phyloP scores from a whole-genome alignment of 768 basidiomycete species.

The Tephrocybe sp. region DNA sequence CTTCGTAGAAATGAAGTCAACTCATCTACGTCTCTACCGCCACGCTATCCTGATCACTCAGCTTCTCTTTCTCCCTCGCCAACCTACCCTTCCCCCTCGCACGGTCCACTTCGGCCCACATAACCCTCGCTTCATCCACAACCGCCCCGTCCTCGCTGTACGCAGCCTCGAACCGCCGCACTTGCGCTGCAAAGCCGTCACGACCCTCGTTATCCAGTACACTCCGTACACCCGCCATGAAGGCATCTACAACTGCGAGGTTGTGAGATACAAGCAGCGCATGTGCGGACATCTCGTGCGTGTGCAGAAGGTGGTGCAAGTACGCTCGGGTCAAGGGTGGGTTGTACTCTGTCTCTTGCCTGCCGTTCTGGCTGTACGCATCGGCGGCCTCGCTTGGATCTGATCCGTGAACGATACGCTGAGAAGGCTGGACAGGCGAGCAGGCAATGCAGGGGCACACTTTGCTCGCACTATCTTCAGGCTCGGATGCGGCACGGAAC shows the following conservation, averaged over 20 bases:
- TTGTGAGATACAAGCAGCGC: constrained; percentile 77
- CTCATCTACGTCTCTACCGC: too few species aligned
- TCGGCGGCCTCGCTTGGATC: background rate
- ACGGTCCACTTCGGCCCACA: constrained; percentile 67
- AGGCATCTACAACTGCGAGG: constrained; percentile 60
- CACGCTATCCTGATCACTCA: background rate
- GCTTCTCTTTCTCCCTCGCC: constrained; percentile 57
- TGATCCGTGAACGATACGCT: constrained; percentile 44
- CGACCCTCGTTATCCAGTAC: constrained; percentile 21
- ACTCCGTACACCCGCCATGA: constrained; percentile 59
- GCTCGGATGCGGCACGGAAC: constrained; percentile 27
- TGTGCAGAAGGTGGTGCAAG: constrained; percentile 80
- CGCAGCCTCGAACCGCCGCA: constrained; percentile 43
- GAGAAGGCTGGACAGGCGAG: constrained; percentile 39
- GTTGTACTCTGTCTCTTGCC: constrained; percentile 14
- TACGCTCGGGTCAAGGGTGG: constrained; percentile 59
- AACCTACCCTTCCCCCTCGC: constrained; percentile 78
- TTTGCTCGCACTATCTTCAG: constrained; percentile 6
- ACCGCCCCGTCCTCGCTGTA: constrained; percentile 48
- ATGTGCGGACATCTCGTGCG: constrained; percentile 90
- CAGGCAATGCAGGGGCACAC: constrained; percentile 59
- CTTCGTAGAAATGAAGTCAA: too few species aligned
- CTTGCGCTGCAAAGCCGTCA: constrained; percentile 41
- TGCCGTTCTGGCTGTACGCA: constrained; percentile 6
- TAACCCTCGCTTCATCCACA: constrained; percentile 48